These are phyloP conservation scores for Imleria badia DNA, from an alignment of 768 basidiomycete genomes.

Conservation along the genomic window DNA sequence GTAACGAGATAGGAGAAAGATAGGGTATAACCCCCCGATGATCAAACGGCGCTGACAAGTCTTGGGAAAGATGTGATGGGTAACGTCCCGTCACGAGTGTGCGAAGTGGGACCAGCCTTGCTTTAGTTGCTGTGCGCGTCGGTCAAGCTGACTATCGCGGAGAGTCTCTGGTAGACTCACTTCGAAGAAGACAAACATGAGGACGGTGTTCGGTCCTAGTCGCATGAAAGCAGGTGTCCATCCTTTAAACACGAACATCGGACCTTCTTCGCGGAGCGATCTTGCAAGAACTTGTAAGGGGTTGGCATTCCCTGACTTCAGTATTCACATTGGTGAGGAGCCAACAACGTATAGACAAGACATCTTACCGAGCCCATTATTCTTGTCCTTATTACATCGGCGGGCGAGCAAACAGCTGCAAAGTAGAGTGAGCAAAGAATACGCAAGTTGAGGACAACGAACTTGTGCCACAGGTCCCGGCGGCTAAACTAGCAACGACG, in stretches of 20 bases:
- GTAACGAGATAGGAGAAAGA: not conserved
- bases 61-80: not conserved
- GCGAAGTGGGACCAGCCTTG: constrained; percentile 45
- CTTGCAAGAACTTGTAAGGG: constrained; percentile 52
- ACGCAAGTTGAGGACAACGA: constrained; percentile 21
- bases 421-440: constrained; percentile 2
- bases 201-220: constrained; percentile 78
- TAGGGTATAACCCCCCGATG: not conserved
- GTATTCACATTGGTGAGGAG: constrained; percentile 1
- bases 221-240: constrained; percentile 90
- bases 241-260: constrained; percentile 79
- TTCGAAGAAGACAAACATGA: constrained; percentile 86
- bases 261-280: constrained; percentile 72
- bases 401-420: constrained; percentile 74
- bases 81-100: not conserved
- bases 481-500: constrained; percentile 61
- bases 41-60: not conserved
- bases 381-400: constrained; percentile 73
- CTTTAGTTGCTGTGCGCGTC: constrained; percentile 62
- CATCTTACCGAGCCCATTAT: constrained; percentile 70
- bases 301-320: constrained; percentile 50
- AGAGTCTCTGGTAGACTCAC: constrained; percentile 36
- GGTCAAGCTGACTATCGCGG: constrained; percentile 2
- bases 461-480: constrained; percentile 81
- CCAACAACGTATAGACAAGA: not conserved